Evolutionary conservation across 805 yeast genomes (phyloP), one percentile per base, ranked within the genome.

Genomic region (Candida arabinofermentans): DNA sequence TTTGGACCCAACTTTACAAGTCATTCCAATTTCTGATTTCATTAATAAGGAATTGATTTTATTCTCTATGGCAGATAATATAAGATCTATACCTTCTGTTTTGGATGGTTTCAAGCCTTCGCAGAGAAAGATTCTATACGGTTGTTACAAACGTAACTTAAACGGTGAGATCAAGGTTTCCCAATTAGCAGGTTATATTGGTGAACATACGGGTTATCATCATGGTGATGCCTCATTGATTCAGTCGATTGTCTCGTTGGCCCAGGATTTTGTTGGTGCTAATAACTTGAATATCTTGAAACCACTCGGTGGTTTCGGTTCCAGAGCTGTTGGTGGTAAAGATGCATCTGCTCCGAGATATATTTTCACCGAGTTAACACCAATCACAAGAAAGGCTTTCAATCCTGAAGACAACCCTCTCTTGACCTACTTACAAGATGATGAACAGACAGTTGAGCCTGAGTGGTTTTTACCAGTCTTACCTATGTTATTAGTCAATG

Each of bases 311-410:
- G 83, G 88, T 26, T 93, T 93, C 61, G 99, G 99, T 75, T 82
- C 96, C 1, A 80, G 99, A 66, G 90, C 93, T 21, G 74, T 87
- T 21, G 99, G 99, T 64, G 99, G 99, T 70, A 93, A 93, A 62
- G 99, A 93, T 70, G 93, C 90, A 13, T 86, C 98, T n/a, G 97
- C 98, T 22, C 83, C 96, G 35, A 90, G 99, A 76, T 93, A 93
- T 70, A 90, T 93, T 61, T 86, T 77, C 63, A 93, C 99, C 0
- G 89, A 86, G 56, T 67, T 93, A 49, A 79, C 77, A 41, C 79
- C 82, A 26, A 71, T 93, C 37, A 86, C 98, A 0, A 71, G 85
- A 43, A 78, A 70, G 41, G 75, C 91, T 6, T 89, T 91, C 64
- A 81, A 86, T 51, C 79, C 86, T 0, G 71, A 80, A 35, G 99